Conservation (phyloP, 1,139 yeast genomes). For the Kluyveromyces marxianus region DNA sequence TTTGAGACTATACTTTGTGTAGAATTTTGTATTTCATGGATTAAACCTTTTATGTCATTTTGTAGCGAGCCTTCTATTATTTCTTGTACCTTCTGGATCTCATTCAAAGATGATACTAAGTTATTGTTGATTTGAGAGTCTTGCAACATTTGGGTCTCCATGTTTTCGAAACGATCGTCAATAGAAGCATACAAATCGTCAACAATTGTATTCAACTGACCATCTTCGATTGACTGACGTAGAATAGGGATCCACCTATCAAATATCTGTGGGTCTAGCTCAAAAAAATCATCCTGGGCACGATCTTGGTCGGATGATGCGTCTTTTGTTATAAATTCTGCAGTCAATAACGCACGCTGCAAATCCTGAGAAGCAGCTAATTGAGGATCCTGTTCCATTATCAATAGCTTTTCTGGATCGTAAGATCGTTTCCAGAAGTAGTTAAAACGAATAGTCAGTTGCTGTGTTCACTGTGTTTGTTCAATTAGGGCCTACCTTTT, state of each 20-base stretch:
- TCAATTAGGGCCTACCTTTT: too few relatives aligned
- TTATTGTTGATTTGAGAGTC: slow-evolving; percentile 30
- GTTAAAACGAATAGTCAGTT: too few relatives aligned
- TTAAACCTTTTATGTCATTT: slow-evolving; percentile 19
- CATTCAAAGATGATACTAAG: slow-evolving; percentile 24
- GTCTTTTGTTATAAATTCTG: slow-evolving; percentile 7
- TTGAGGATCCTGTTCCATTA: slow-evolving; percentile 26
- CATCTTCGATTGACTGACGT: slow-evolving; percentile 23
- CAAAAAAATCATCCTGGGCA: slow-evolving; percentile 18
- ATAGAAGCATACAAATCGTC: slow-evolving; percentile 28
- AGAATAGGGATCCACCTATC: slow-evolving; percentile 31
- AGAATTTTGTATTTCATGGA: slow-evolving; percentile 51
- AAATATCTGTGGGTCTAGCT: slow-evolving; percentile 23
- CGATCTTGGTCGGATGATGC: not conserved
- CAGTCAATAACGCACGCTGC: slow-evolving; percentile 23
- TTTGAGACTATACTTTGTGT: slow-evolving; percentile 56
- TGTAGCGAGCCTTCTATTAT: slow-evolving; percentile 22
- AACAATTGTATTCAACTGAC: slow-evolving; percentile 17
- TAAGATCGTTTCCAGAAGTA: not conserved
- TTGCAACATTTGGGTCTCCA: slow-evolving; percentile 28
- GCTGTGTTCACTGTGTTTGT: too few relatives aligned
- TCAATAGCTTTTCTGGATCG: slow-evolving; percentile 13
- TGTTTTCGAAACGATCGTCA: slow-evolving; percentile 29
- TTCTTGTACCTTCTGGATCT: slow-evolving; percentile 25
- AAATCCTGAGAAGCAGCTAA: slow-evolving; percentile 22